Evolutionary conservation across 2,329 filamentous ascomycete genomes (phyloP), one percentile per base, ranked within the genome.

Genomic region (Colletotrichum sp.): DNA sequence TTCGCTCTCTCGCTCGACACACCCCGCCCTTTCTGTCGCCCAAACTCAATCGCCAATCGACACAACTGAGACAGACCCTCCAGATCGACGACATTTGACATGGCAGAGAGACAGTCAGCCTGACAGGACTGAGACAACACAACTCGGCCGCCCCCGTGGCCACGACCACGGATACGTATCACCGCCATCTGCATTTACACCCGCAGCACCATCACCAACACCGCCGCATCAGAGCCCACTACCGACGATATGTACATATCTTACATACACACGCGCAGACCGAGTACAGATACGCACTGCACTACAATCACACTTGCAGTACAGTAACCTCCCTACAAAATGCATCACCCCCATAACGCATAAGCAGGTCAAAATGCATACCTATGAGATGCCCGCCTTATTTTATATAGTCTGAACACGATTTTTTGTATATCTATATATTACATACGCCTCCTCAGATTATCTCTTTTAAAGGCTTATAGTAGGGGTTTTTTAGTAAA

Each of bases 31-130:
- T 60, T 59, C 52, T 60, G 66, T 59, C 66, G 55, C 32, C 30
- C 55, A 69, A 59, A 69, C 18, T 65, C 74, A 36, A 76, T 69
- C 71, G 74, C 59, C 49, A 73, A 74, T 69, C 74, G 49, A 60
- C 34, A 49, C 64, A 73, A 63, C 70, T 76, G 73, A 76, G 73
- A 76, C 73, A 76, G 63, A 36, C 70, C 59, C 49, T 73, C 57
- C 21, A 64, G 69, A 76, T 74, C 74, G 73, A 69, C 63, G 59
- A 57, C 49, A 76, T 59, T 57, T 69, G 70, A 65, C 70, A 65
- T 49, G 44, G 18, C 49, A 72, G 39, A 65, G 59, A 66, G 60
- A 55, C 70, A 74, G 32, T 7, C 70, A 52, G 26, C 66, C 32
- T 69, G 69, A 64, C 57, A 72, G 57, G 36, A 55, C 72, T 67